These are phyloP conservation scores for Limtongozyma cylindracea DNA, from an alignment of 805 yeast genomes.

Conservation along the genomic window DNA sequence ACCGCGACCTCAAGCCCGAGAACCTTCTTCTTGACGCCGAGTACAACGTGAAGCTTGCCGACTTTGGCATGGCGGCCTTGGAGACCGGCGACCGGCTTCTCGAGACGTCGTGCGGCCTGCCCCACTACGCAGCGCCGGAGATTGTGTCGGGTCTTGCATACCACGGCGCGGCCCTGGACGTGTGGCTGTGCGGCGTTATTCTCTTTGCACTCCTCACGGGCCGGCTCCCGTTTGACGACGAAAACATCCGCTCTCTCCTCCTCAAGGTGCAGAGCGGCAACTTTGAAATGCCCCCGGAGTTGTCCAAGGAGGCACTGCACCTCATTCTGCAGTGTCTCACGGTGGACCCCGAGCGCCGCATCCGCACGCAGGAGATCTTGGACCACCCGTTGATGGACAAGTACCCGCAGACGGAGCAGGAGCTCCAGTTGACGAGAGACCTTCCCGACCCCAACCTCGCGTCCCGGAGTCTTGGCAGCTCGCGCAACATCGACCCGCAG, in stretches of 20 bases:
- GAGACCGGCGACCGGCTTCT: conserved; percentile 45
- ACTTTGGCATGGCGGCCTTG: conserved; percentile 77
- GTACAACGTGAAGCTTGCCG: conserved; percentile 54
- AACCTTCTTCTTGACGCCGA: conserved; percentile 43
- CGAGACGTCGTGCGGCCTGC: conserved; percentile 71
- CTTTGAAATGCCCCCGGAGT: conserved; percentile 42
- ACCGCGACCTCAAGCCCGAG: conserved; percentile 67
- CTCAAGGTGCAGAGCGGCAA: conserved; percentile 57
- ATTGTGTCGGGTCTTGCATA: conserved; percentile 56
- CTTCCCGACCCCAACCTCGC: conserved; percentile 33
- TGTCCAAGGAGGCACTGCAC: conserved; percentile 42
- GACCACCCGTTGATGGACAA: conserved; percentile 26
- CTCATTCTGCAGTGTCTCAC: conserved; percentile 39
- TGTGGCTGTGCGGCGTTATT: conserved; percentile 77
- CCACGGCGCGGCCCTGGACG: conserved; percentile 69
- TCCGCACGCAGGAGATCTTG: conserved; percentile 40
- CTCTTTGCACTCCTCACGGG: conserved; percentile 61
- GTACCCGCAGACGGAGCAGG: conserved; percentile 21
- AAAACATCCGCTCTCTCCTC: conserved; percentile 42
- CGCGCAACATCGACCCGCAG: conserved; percentile 21
- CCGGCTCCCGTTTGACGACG: conserved; percentile 66
- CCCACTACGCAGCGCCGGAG: conserved; percentile 79
- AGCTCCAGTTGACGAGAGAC: conserved; percentile 15
- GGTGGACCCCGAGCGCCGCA: conserved; percentile 47
- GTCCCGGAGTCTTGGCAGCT: conserved; percentile 19